phyloP scores from a whole-genome alignment of 352 stramenopile genomes.

The Globisporangium parvum region DNA sequence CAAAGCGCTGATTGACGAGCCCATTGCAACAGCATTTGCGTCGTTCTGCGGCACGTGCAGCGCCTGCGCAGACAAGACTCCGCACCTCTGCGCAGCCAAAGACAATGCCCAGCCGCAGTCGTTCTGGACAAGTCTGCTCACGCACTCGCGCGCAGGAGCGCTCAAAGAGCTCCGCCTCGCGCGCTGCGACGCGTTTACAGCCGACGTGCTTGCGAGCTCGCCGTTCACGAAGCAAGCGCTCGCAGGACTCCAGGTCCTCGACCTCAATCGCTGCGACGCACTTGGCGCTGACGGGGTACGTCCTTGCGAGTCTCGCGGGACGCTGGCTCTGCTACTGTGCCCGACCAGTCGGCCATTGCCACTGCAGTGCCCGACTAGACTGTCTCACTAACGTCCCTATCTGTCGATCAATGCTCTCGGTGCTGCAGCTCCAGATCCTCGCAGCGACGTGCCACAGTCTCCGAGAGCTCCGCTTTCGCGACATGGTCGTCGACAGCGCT shows the following conservation, averaged over 20 bases:
- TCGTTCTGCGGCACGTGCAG: slow-evolving; percentile 62
- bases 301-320: neutral
- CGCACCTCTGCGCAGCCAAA: slow-evolving; percentile 48
- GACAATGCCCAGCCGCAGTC: slow-evolving; percentile 23
- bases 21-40: slow-evolving; percentile 28
- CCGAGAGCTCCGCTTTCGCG: slow-evolving; percentile 52
- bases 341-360: neutral
- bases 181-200: slow-evolving; percentile 39
- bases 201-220: slow-evolving; percentile 22
- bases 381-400: neutral
- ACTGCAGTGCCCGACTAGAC: neutral
- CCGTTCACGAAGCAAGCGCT: slow-evolving; percentile 22
- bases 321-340: too few relatives aligned
- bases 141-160: slow-evolving; percentile 15
- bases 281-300: slow-evolving; percentile 38
- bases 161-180: slow-evolving; percentile 54
- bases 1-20: slow-evolving; percentile 33
- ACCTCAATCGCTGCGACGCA: slow-evolving; percentile 47
- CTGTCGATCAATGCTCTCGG: neutral
- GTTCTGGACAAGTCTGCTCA: slow-evolving; percentile 61
- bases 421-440: slow-evolving; percentile 21
- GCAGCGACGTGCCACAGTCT: slow-evolving; percentile 41
- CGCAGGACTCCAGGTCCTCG: slow-evolving; percentile 39
- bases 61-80: slow-evolving; percentile 35
- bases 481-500: slow-evolving; percentile 60